A percentile compares a stretch with the other conserved stretches of the same genome.
phyloP scores from a whole-genome alignment of 768 basidiomycete species.

The Lepiota venenata region DNA sequence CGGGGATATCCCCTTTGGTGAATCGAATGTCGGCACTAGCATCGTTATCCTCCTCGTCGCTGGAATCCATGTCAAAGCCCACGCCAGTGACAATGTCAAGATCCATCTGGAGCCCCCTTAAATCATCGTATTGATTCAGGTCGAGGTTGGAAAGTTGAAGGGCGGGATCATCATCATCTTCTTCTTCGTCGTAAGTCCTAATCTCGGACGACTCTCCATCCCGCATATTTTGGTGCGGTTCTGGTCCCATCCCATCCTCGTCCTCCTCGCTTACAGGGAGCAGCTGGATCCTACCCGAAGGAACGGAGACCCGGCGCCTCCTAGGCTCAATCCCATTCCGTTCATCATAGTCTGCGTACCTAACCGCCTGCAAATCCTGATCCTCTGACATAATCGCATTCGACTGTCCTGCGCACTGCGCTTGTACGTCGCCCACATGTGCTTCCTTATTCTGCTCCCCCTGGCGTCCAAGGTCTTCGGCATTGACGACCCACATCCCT shows the following conservation, averaged over 20 bases:
- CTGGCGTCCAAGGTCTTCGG: not conserved
- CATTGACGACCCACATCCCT: conserved; percentile 9
- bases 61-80: conserved; percentile 9
- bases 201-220: not conserved
- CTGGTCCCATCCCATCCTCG: conserved; percentile 20
- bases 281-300: conserved; percentile 15
- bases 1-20: not conserved
- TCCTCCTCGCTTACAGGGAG: conserved; percentile 41
- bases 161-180: conserved; percentile 15
- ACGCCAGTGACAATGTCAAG: conserved; percentile 6
- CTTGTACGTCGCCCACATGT: not conserved
- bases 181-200: conserved; percentile 10
- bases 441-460: not conserved
- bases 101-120: conserved; percentile 12
- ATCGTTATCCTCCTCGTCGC: conserved; percentile 4
- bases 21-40: not conserved
- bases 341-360: conserved; percentile 7
- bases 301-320: not conserved
- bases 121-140: conserved; percentile 10
- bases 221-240: not conserved
- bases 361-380: conserved; percentile 3
- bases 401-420: not conserved
- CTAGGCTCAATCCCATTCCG: conserved; percentile 9
- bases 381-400: conserved; percentile 9
- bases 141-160: conserved; percentile 2